phyloP scores from a whole-genome alignment of 495 filamentous ascomycete genomes.

The Neurospora sublineolata region DNA sequence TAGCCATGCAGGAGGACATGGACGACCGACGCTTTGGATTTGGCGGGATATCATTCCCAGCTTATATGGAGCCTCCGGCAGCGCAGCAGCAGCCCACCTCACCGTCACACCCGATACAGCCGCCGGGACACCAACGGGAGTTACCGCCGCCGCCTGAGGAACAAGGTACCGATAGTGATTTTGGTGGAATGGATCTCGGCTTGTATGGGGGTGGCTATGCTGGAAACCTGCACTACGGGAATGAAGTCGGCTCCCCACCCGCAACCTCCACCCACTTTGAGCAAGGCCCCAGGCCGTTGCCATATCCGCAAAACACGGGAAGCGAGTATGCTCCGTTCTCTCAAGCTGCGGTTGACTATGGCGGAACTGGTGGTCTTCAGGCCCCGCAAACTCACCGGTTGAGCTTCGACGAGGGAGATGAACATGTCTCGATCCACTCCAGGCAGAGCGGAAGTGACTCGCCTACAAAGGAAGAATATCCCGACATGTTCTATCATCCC shows the following conservation, averaged over 20 bases:
- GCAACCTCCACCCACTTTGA: slow-evolving; percentile 14
- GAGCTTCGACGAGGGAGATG: slow-evolving; percentile 93
- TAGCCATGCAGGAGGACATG: slow-evolving; percentile 75
- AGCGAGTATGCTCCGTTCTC: slow-evolving; percentile 29
- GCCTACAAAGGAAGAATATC: slow-evolving; percentile 52
- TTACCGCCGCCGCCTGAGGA: slow-evolving; percentile 29
- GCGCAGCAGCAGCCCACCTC: neutral
- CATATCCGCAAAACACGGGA: slow-evolving; percentile 25
- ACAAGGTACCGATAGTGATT: slow-evolving; percentile 58
- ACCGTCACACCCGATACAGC: neutral
- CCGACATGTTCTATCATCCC: slow-evolving; percentile 91
- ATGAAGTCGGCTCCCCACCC: slow-evolving; percentile 38
- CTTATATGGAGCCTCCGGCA: slow-evolving; percentile 12
- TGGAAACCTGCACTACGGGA: slow-evolving; percentile 61
- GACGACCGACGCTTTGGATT: slow-evolving; percentile 58
- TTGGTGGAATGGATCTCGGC: slow-evolving; percentile 58
- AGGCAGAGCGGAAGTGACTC: slow-evolving; percentile 46
- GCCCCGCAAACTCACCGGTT: slow-evolving; percentile 58
- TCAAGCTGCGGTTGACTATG: slow-evolving; percentile 50
- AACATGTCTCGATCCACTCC: slow-evolving; percentile 44
- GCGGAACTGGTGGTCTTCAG: slow-evolving; percentile 73
- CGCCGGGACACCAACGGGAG: slow-evolving; percentile 3
- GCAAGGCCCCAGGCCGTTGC: slow-evolving; percentile 21
- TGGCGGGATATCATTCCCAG: slow-evolving; percentile 21
- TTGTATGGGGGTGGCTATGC: slow-evolving; percentile 65